phyloP scores from a whole-genome alignment of 2,329 filamentous ascomycete genomes.

The Aspergillus alliaceus region DNA sequence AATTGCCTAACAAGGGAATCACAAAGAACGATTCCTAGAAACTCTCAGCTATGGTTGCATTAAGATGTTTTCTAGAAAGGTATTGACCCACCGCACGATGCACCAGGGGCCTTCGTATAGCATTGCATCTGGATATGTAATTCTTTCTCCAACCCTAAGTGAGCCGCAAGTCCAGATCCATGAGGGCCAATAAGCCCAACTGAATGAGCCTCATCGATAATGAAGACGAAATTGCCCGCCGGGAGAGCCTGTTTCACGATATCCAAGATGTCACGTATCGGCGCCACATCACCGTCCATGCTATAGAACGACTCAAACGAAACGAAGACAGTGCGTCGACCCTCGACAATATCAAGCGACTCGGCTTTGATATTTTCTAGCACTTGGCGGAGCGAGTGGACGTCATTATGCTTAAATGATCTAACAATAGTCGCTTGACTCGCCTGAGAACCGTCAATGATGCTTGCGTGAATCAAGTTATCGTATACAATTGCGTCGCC shows the following conservation, averaged over 20 bases:
- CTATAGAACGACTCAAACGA: slow-evolving; percentile 48
- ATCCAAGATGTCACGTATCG: slow-evolving; percentile 39
- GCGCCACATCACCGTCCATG: slow-evolving; percentile 50
- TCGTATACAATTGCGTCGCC: slow-evolving; percentile 64
- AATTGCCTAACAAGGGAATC: slow-evolving; percentile 55
- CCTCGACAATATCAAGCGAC: slow-evolving; percentile 23
- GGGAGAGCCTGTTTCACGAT: slow-evolving; percentile 26
- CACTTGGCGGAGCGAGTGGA: slow-evolving; percentile 19
- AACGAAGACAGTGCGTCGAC: slow-evolving; percentile 38
- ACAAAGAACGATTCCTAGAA: slow-evolving; percentile 56
- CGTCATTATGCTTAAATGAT: slow-evolving; percentile 39
- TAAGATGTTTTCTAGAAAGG: no score
- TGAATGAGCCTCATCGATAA: slow-evolving; percentile 48
- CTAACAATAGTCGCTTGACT: slow-evolving; percentile 48
- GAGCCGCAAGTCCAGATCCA: slow-evolving; percentile 43
- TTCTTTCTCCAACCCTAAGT: slow-evolving; percentile 44
- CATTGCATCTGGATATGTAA: no score
- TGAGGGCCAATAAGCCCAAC: slow-evolving; percentile 44
- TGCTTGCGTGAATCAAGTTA: slow-evolving; percentile 67
- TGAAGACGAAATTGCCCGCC: neutral
- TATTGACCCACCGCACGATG: no score
- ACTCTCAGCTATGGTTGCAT: slow-evolving; percentile 33
- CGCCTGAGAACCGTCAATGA: slow-evolving; percentile 66
- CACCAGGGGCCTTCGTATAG: slow-evolving; percentile 22
- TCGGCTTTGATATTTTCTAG: neutral